Conservation (phyloP, 2,329 filamentous ascomycete genomes). For the Corynespora cassiicola region DNA sequence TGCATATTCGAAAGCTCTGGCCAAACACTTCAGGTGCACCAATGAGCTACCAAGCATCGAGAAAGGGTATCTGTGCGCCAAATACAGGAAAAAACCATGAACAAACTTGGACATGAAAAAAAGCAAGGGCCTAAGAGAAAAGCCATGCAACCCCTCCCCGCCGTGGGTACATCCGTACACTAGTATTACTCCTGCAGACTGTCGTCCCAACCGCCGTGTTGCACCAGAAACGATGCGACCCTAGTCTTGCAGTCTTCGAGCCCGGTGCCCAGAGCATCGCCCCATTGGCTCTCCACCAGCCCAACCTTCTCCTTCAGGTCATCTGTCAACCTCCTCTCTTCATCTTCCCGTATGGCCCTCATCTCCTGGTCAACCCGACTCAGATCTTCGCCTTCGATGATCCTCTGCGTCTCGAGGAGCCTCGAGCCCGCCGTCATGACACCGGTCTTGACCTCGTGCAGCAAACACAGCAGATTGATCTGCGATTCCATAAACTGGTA, state of each 20-base stretch:
- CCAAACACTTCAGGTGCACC: constrained; percentile 9
- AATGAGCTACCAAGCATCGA: constrained; percentile 17
- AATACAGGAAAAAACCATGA: constrained; percentile 26
- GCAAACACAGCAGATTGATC: constrained; percentile 84
- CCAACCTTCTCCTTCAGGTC: constrained; percentile 94
- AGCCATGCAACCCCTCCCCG: no score
- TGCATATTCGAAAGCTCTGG: no score
- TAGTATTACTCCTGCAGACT: constrained; percentile 47
- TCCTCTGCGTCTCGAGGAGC: constrained; percentile 70
- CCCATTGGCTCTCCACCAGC: constrained; percentile 90
- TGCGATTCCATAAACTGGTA: constrained; percentile 98
- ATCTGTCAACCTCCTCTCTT: constrained; percentile 75
- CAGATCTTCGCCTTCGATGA: constrained; percentile 46
- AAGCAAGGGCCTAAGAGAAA: not conserved
- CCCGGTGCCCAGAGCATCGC: constrained; percentile 80
- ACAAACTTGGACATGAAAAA: constrained; percentile 16
- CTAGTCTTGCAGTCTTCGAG: constrained; percentile 76
- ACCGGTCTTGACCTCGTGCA: constrained; percentile 88
- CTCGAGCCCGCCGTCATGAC: constrained; percentile 73
- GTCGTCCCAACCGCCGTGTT: constrained; percentile 89
- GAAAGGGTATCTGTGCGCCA: constrained; percentile 45
- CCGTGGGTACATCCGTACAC: constrained; percentile 1
- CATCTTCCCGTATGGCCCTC: constrained; percentile 66
- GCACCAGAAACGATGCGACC: constrained; percentile 75
- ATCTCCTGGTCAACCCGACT: constrained; percentile 55